Evolutionary conservation across 305 asterid species (phyloP).

Genomic region (Solanum hybrid): DNA sequence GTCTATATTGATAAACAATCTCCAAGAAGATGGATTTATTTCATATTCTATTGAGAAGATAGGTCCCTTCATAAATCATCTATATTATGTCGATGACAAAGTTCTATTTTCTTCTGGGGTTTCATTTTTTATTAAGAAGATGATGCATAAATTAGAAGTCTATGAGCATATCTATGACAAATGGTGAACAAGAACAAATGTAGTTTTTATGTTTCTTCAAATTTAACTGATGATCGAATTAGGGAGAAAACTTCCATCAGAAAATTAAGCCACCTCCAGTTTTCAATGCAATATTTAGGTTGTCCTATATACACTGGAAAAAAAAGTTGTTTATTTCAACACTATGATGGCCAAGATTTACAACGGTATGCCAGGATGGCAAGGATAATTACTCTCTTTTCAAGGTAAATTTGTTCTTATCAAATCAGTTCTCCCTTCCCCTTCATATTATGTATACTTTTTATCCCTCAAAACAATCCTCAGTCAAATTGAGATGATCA

Average conservation of each 20-base stretch:
- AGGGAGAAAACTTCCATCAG: background rate
- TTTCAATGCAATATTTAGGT: background rate
- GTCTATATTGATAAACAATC: background rate
- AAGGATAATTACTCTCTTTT: background rate
- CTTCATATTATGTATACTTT: background rate
- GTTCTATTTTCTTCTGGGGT: background rate
- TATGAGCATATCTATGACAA: background rate
- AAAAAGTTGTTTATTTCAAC: background rate
- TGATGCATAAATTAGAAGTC: background rate
- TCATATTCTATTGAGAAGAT: background rate
- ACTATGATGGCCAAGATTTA: background rate
- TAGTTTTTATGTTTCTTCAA: background rate
- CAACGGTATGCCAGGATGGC: background rate
- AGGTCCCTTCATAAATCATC: background rate
- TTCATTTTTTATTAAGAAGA: background rate
- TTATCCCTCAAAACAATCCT: background rate
- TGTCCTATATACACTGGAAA: background rate
- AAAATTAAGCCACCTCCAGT: background rate
- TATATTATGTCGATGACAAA: background rate
- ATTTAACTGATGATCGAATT: background rate
- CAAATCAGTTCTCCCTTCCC: background rate
- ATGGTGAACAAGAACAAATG: background rate
- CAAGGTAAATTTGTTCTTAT: background rate
- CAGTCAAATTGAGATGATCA: background rate
- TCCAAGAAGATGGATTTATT: background rate